These are phyloP conservation scores for Naganishia sp. DNA, from an alignment of 1,284 basidiomycete genomes.

Conservation along the genomic window DNA sequence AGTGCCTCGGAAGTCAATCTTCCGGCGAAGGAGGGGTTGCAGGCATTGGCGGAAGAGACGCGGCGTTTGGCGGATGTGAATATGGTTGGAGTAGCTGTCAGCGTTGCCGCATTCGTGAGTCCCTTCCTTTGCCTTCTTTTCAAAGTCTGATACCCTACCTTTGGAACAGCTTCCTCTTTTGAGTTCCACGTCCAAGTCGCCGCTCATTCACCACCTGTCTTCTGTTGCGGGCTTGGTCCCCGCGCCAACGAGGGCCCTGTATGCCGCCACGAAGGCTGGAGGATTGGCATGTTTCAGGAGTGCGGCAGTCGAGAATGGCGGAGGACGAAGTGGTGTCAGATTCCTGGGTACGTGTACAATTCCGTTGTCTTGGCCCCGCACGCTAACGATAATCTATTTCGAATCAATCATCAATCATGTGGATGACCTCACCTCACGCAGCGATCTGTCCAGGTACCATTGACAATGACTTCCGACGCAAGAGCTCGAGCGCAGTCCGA, in stretches of 20 bases:
- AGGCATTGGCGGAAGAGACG: slow-evolving; percentile 52
- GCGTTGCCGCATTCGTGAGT: slow-evolving; percentile 55
- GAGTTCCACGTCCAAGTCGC: slow-evolving; percentile 65
- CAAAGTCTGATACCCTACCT: neutral
- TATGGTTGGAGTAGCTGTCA: slow-evolving; percentile 55
- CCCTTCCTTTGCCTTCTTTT: neutral
- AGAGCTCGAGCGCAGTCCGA: slow-evolving; percentile 60
- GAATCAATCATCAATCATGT: no score
- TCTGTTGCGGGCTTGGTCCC: slow-evolving; percentile 78
- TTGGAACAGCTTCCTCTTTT: slow-evolving; percentile 71
- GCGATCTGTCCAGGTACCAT: slow-evolving; percentile 54
- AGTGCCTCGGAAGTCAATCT: slow-evolving; percentile 11
- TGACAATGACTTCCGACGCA: slow-evolving; percentile 75
- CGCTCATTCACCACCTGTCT: slow-evolving; percentile 76
- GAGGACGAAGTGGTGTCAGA: slow-evolving; percentile 51
- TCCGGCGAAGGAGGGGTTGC: slow-evolving; percentile 47
- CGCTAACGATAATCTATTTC: no score
- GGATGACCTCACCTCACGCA: slow-evolving; percentile 46
- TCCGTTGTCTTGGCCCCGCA: neutral
- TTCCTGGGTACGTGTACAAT: slow-evolving; percentile 47
- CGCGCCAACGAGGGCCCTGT: slow-evolving; percentile 80
- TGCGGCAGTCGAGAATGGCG: slow-evolving; percentile 60
- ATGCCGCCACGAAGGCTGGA: slow-evolving; percentile 80
- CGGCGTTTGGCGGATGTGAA: slow-evolving; percentile 54
- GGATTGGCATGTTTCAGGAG: slow-evolving; percentile 73